Percentiles rank a stretch among this genome's conserved stretches.
phyloP scores from a whole-genome alignment of 192 early-diverging fungal genomes.

The Umbelopsis vinacea region DNA sequence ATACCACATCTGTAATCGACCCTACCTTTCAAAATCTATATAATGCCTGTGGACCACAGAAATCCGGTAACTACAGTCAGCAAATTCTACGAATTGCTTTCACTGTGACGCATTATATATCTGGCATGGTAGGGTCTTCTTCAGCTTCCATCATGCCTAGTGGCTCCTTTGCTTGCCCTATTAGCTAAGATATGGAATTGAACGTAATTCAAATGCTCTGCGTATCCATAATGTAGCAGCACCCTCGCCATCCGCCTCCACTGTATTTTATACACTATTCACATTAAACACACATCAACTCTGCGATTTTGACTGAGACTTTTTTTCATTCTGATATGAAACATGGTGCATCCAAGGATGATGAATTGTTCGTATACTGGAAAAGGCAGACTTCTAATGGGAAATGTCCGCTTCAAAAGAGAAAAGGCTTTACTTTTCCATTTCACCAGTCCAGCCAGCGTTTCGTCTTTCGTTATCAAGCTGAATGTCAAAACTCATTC shows the following conservation, averaged over 20 bases:
- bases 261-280: conserved; percentile 21
- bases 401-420: too few species aligned
- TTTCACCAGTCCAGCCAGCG: too few species aligned
- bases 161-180: conserved; percentile 31
- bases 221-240: not conserved
- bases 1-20: conserved; percentile 13
- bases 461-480: too few species aligned
- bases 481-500: conserved; percentile 7
- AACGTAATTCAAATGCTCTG: not conserved
- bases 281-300: not conserved
- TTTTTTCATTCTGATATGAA: too few species aligned
- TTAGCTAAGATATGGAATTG: not conserved
- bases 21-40: conserved; percentile 23
- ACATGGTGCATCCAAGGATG: too few species aligned
- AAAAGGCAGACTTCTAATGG: too few species aligned
- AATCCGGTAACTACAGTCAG: conserved; percentile 9
- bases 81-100: conserved; percentile 29
- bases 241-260: not conserved
- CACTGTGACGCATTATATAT: conserved; percentile 28
- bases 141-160: conserved; percentile 14
- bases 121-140: conserved; percentile 28
- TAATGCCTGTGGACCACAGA: conserved; percentile 22
- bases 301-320: not conserved
- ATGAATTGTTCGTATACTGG: too few species aligned
- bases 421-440: too few species aligned